Evolutionary conservation across 495 filamentous ascomycete genomes (phyloP).

Genomic region (Glonium stellatum): DNA sequence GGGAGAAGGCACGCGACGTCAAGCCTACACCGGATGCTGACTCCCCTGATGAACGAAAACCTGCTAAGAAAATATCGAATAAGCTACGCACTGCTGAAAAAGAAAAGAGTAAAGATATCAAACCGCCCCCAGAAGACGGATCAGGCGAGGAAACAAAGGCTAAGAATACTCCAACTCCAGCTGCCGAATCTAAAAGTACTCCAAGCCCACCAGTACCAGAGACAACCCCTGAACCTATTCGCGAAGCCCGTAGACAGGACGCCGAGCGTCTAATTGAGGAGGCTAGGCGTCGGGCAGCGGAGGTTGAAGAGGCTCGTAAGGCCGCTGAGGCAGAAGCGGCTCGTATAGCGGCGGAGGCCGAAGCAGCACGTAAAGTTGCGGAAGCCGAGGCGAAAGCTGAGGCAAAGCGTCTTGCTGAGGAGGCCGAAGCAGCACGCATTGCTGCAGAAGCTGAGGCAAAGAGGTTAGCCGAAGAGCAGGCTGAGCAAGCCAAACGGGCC

Average conservation of each 20-base stretch:
- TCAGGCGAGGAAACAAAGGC: slow-evolving; percentile 15
- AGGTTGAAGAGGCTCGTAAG: slow-evolving; percentile 13
- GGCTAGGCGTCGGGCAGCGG: slow-evolving; percentile 3
- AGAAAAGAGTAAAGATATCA: slow-evolving; percentile 14
- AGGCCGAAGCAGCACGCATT: slow-evolving; percentile 24
- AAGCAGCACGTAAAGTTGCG: slow-evolving; percentile 16
- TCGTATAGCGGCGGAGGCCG: slow-evolving; percentile 3
- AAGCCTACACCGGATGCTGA: slow-evolving; percentile 22
- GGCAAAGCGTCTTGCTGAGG: slow-evolving; percentile 16
- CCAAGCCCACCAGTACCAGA: slow-evolving; percentile 24
- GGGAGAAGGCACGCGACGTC: slow-evolving; percentile 2
- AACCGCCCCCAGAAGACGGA: slow-evolving; percentile 9
- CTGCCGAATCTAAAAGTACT: slow-evolving; percentile 13
- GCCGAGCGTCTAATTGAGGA: slow-evolving; percentile 17
- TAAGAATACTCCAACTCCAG: slow-evolving; percentile 20
- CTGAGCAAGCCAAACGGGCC: slow-evolving; percentile 7
- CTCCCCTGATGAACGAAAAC: slow-evolving; percentile 21
- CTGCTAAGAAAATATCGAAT: slow-evolving; percentile 2
- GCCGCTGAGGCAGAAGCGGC: slow-evolving; percentile 13
- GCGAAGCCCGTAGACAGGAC: slow-evolving; percentile 16
- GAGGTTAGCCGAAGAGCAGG: slow-evolving; percentile 23
- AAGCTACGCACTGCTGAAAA: slow-evolving; percentile 7
- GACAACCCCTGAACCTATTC: slow-evolving; percentile 14
- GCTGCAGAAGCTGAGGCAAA: slow-evolving; percentile 20
- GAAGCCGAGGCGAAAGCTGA: slow-evolving; percentile 28